phyloP scores from a whole-genome alignment of 2,329 filamentous ascomycete genomes.

The Sphaerostilbella broomeana region DNA sequence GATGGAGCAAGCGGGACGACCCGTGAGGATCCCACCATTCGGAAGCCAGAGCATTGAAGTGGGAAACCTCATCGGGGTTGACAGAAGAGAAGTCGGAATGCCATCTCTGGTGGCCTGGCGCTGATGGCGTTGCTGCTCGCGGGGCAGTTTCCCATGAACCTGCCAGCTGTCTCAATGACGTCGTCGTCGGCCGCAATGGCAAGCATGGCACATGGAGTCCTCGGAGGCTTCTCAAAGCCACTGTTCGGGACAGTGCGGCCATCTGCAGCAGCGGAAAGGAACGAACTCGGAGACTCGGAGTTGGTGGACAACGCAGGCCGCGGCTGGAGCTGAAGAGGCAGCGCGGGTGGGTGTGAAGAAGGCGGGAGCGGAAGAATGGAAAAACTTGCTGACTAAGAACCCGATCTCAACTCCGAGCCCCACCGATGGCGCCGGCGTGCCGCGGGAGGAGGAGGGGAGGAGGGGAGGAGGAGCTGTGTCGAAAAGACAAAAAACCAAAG shows the following conservation, averaged over 20 bases:
- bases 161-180: too few species aligned
- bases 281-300: constrained; percentile 6
- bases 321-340: neutral
- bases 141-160: too few species aligned
- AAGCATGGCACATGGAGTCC: constrained; percentile 1
- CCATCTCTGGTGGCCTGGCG: constrained; percentile 8
- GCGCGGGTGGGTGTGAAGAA: constrained; percentile 1
- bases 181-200: neutral
- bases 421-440: constrained; percentile 5
- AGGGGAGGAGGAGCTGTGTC: too few species aligned
- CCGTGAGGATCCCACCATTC: constrained; percentile 98
- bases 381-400: constrained; percentile 7
- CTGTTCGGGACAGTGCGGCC: constrained; percentile 14
- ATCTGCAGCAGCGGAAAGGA: constrained; percentile 3
- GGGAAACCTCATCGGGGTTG: constrained; percentile 80
- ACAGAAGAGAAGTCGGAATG: constrained; percentile 57
- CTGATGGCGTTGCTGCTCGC: neutral
- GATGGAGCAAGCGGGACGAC: constrained; percentile 82
- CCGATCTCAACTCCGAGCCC: neutral
- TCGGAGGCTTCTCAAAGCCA: constrained; percentile 2
- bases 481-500: too few species aligned
- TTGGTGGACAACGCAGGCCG: neutral
- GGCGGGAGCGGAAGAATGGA: neutral
- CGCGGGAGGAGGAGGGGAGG: too few species aligned
- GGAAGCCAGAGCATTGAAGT: constrained; percentile 89